These are phyloP conservation scores for Arthrobotrys sinensis DNA, from an alignment of 2,329 filamentous ascomycete genomes.

Conservation along the genomic window DNA sequence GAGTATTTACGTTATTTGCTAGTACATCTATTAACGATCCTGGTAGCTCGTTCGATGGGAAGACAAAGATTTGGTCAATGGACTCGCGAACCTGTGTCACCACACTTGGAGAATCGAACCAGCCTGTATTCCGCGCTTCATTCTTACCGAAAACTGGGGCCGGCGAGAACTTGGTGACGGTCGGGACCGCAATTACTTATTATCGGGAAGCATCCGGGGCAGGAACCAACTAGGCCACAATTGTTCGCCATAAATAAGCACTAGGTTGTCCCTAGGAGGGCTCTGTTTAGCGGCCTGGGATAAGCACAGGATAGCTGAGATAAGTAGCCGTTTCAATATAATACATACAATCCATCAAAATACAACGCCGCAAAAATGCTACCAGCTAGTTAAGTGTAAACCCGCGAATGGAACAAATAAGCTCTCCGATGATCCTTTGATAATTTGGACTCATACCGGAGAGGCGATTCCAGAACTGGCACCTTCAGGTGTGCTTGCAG, in stretches of 20 bases:
- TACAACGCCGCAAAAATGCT: slow-evolving; percentile 17
- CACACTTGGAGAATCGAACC: slow-evolving; percentile 91
- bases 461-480: not conserved
- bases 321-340: slow-evolving; percentile 2
- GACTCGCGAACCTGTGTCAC: slow-evolving; percentile 88
- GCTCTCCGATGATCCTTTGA: not conserved
- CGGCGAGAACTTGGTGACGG: slow-evolving; percentile 51
- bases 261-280: not conserved
- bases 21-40: slow-evolving; percentile 52
- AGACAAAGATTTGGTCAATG: slow-evolving; percentile 95
- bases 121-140: slow-evolving; percentile 65
- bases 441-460: not conserved
- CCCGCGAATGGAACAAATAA: not conserved
- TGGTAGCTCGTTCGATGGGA: slow-evolving; percentile 83
- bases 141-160: slow-evolving; percentile 29
- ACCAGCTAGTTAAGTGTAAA: slow-evolving; percentile 7
- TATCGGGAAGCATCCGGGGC: slow-evolving; percentile 56
- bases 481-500: not conserved
- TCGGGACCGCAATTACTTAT: slow-evolving; percentile 42
- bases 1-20: not conserved
- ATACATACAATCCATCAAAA: slow-evolving; percentile 8
- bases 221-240: slow-evolving; percentile 17
- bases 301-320: not conserved
- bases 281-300: not conserved
- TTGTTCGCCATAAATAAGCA: not conserved